Percentiles rank a stretch among this genome's conserved stretches.
These are phyloP conservation scores for Clitopilus hobsonii DNA, from an alignment of 768 basidiomycete species.

Conservation along the genomic window DNA sequence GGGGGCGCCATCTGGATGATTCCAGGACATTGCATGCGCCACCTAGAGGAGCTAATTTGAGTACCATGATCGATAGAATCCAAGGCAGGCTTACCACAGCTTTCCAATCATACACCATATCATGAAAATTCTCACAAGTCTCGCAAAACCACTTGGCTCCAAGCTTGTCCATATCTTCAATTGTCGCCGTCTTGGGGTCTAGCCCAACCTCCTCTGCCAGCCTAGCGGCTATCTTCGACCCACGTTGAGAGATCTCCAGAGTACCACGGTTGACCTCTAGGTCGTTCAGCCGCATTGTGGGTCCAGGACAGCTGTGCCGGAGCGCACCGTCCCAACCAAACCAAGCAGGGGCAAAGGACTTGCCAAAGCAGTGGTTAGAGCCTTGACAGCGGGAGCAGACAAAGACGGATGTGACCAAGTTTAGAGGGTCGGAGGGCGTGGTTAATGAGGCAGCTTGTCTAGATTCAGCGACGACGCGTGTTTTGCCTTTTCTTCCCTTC, in stretches of 20 bases:
- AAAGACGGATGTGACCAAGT: background rate
- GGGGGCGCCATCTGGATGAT: no score
- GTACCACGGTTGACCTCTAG: background rate
- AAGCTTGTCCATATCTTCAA: constrained; percentile 5
- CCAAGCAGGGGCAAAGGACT: background rate
- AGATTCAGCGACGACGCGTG: background rate
- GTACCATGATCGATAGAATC: constrained; percentile 8
- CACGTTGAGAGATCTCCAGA: background rate
- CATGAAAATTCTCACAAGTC: background rate
- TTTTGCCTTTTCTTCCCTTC: background rate
- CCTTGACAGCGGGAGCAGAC: background rate
- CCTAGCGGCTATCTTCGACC: constrained; percentile 1
- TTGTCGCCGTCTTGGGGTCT: constrained; percentile 3
- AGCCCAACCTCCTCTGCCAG: constrained; percentile 4
- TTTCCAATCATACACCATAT: constrained; percentile 6
- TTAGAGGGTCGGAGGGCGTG: background rate
- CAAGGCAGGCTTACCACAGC: constrained; percentile 8
- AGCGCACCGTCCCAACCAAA: background rate
- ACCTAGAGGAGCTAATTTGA: no score
- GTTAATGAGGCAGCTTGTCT: background rate
- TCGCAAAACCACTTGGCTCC: constrained; percentile 6
- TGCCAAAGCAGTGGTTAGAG: background rate
- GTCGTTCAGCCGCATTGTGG: background rate
- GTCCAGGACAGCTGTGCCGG: constrained; percentile 14
- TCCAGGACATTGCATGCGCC: background rate